Base-by-base conservation (phyloP, 192 early-diverging fungal species). In the Coemansia sp. region DNA sequence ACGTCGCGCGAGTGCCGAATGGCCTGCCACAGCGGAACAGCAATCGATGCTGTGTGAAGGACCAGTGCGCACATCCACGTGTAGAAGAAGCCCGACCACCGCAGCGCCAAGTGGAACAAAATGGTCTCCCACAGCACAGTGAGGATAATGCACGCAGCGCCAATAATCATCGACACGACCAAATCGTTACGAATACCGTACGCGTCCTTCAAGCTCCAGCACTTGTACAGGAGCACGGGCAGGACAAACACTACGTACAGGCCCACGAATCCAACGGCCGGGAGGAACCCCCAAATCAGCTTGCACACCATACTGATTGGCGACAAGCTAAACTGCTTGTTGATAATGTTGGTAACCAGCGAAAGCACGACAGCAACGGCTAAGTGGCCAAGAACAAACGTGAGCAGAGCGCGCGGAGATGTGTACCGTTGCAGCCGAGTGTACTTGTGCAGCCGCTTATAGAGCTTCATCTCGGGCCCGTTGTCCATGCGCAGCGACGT, bases 121-220 rank as follows among this genome's bases (percentile, higher is more conserved):
- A 63, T 61, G 0, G 51, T 73, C 45, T 79, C 71, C 76, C 76
- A 79, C 8, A 79, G 4, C 27, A 64, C 51, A 0, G 71, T 70
- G 35, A 73, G 37, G 4, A 70, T 39, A 4, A 73, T 53, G 19
- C 67, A 66, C 31, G 71, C 19, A 0, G 17, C 57, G 14, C 76
- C 76, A 26, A 69, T 21, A 2, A 64, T 41, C 17, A 61, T 73
- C 12, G 62, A 79, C 4, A 70, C 55, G 6, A 64, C n/a, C 25
- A 79, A 54, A 23, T 79, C 76, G 64, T 73, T 79, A 25, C 76
- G 57, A 37, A 79, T 79, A 22, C 76, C 76, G 37, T 70, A 79
- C 9, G 76, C 76, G 21, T 79, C 76, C 19, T 69, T 65, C 49
- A 79, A 53, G 27, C 39, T 57, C 67, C 76, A 70, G 53, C 67